Conservation (phyloP, 2,329 filamentous ascomycete genomes). For the Penicillium sp. region DNA sequence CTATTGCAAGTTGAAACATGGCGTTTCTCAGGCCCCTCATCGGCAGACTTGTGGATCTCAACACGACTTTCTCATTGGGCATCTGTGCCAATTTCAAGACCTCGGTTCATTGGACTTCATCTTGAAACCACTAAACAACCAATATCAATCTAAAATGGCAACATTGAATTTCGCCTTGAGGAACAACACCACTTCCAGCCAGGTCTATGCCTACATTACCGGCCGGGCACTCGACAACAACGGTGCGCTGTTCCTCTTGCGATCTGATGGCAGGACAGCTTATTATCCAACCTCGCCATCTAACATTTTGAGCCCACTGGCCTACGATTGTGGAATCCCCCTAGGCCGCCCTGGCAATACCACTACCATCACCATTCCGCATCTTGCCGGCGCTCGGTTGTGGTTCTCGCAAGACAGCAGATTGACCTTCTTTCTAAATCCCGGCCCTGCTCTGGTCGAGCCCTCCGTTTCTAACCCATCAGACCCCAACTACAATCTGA, state of each 20-base stretch:
- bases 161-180: conserved; percentile 60
- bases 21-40: background rate
- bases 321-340: conserved; percentile 58
- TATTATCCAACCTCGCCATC: conserved; percentile 62
- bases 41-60: conserved; percentile 10
- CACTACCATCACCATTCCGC: conserved; percentile 62
- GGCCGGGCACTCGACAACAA: conserved; percentile 60
- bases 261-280: conserved; percentile 61
- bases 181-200: conserved; percentile 61
- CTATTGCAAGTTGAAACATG: background rate
- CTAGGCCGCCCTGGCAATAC: conserved; percentile 60
- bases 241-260: conserved; percentile 59
- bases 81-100: conserved; percentile 4
- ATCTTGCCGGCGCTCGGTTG: conserved; percentile 66
- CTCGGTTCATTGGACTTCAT: background rate
- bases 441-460: conserved; percentile 68
- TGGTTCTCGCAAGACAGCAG: conserved; percentile 63
- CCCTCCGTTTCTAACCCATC: conserved; percentile 65
- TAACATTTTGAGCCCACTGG: conserved; percentile 49
- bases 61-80: conserved; percentile 6
- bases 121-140: background rate
- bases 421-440: conserved; percentile 67
- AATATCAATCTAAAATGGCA: conserved; percentile 16
- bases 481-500: conserved; percentile 59
- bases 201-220: conserved; percentile 67